Evolutionary conservation across 306 rosid species (phyloP), one percentile per base, ranked within the genome.

Genomic region (Cicer cuneatum): DNA sequence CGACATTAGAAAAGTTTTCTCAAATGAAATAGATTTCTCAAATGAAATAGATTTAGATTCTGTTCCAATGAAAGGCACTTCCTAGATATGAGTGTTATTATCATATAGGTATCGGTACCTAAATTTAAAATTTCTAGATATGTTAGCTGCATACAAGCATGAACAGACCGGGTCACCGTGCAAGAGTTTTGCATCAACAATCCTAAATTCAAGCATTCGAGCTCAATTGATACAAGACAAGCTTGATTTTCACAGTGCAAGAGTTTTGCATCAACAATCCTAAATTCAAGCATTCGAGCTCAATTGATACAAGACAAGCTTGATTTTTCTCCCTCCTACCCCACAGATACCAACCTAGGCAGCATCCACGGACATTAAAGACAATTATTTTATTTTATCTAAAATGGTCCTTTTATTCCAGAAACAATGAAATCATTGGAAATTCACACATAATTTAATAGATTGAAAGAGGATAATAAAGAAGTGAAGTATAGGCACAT

Each of bases 1-100:
- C n/a, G 5, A 13, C 43, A 37, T 7, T 6, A 59, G 24, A 37
- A 37, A 61, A 35, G 67, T 61, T 61, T 13, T 37, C 67, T 61
- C 67, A 61, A 61, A 61, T 37, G 24, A 61, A 61, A 61, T 35
- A 60, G 43, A 24, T 58, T 33, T 58, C 67, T 61, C 67, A 61
- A 61, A 61, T 37, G 24, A 61, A 61, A 61, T 35, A 60, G 43
- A 24, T 58, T 33, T 58, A 24, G 9, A 38, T 39, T 53, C n/a
- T 46, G 70, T 74, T 57, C 52, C 66, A 59, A 67, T 29, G 72
- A 80, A 59, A 67, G 63, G 37, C 41, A 33, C 49, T 74, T n/a
- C n/a, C n/a, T n/a, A n/a, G n/a, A n/a, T n/a, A n/a, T 48, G 19
- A 48, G 14, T 6, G 2, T 48, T n/a, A n/a, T 12, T 47, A 47